phyloP scores from a whole-genome alignment of 805 yeast species.

The Starmera caribaea region DNA sequence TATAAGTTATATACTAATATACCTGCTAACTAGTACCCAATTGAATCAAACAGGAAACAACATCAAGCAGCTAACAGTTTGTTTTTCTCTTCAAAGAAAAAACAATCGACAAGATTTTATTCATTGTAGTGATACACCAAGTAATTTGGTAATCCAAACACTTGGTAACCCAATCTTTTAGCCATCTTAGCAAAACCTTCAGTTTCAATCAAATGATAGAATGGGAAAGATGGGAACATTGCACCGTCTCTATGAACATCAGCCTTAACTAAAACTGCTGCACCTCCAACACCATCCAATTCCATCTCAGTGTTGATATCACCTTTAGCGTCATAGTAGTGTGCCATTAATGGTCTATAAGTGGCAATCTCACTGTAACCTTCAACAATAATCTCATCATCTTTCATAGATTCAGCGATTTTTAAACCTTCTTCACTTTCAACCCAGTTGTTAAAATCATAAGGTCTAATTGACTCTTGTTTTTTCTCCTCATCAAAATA shows the following conservation, averaged over 20 bases:
- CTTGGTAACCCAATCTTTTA: conserved; percentile 83
- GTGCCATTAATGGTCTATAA: conserved; percentile 91
- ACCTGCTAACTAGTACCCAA: too few species aligned
- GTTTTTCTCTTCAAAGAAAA: too few species aligned
- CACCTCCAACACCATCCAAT: conserved; percentile 97
- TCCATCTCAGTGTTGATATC: conserved; percentile 61
- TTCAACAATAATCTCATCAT: conserved; percentile 90
- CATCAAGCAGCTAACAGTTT: too few species aligned
- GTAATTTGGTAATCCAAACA: conserved; percentile 90
- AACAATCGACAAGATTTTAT: conserved; percentile 15
- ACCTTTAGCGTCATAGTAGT: conserved; percentile 61
- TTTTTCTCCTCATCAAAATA: conserved; percentile 51
- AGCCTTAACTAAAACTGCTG: conserved; percentile 90
- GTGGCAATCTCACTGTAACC: conserved; percentile 93
- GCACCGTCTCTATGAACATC: conserved; percentile 99
- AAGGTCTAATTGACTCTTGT: conserved; percentile 61
- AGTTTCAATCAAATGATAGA: conserved; percentile 92
- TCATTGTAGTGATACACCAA: conserved; percentile 89
- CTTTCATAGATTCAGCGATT: conserved; percentile 61
- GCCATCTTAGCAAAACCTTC: conserved; percentile 99
- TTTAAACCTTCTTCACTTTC: conserved; percentile 73
- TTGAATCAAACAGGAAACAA: too few species aligned
- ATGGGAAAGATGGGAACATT: conserved; percentile 98
- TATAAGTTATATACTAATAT: too few species aligned
- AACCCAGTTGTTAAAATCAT: conserved; percentile 95